A percentile compares a stretch with the other conserved stretches of the same genome.
phyloP scores from a whole-genome alignment of 2,329 filamentous ascomycete species.

The Rhynchosporium graminicola region DNA sequence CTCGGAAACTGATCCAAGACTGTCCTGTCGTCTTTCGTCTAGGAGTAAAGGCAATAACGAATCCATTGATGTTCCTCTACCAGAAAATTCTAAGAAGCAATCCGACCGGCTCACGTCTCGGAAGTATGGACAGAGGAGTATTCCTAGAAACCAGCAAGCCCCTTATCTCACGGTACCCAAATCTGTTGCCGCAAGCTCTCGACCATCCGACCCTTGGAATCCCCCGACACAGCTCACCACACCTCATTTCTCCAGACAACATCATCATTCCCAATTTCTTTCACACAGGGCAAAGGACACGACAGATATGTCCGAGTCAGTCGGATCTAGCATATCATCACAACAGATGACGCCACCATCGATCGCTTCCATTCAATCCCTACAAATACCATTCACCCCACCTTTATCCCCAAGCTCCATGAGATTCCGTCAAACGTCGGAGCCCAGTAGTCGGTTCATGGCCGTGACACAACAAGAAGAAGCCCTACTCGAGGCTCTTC shows the following conservation, averaged over 20 bases:
- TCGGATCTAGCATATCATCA: slow-evolving; percentile 17
- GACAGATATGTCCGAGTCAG: background rate
- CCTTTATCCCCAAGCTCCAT: slow-evolving; percentile 37
- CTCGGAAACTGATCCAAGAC: slow-evolving; percentile 26
- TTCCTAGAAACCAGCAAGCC: slow-evolving; percentile 5
- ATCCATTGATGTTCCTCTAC: background rate
- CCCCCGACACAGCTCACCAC: slow-evolving; percentile 11
- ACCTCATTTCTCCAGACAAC: background rate
- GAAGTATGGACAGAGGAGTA: slow-evolving; percentile 19
- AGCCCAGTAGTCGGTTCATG: slow-evolving; percentile 43
- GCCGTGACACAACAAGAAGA: slow-evolving; percentile 56
- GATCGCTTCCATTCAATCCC: slow-evolving; percentile 23
- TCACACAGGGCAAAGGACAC: slow-evolving; percentile 8
- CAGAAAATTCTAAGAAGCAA: slow-evolving; percentile 16
- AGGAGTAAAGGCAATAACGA: slow-evolving; percentile 13
- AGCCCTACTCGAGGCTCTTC: slow-evolving; percentile 51
- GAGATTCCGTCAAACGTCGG: slow-evolving; percentile 26
- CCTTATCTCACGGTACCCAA: slow-evolving; percentile 30
- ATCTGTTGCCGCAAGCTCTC: slow-evolving; percentile 11
- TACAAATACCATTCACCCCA: slow-evolving; percentile 34
- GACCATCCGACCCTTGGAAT: slow-evolving; percentile 26
- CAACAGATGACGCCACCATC: slow-evolving; percentile 15
- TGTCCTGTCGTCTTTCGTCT: slow-evolving; percentile 9
- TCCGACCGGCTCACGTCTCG: slow-evolving; percentile 18
- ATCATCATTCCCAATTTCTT: slow-evolving; percentile 3